phyloP scores from a whole-genome alignment of 768 basidiomycete species.

The Bullera alba region DNA sequence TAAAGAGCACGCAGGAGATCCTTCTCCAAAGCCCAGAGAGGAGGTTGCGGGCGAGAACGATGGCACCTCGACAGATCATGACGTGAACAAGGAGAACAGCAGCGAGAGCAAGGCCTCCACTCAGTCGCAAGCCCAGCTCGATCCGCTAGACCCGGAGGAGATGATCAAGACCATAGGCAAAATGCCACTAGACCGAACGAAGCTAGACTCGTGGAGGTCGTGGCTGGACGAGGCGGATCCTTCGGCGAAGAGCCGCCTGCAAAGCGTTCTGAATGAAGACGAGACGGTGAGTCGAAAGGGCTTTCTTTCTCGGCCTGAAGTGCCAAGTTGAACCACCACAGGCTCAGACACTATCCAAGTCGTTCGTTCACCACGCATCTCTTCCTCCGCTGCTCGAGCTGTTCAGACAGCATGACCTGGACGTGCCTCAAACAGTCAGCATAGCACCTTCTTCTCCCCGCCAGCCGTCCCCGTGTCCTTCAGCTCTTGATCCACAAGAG shows the following conservation, averaged over 20 bases:
- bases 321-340: constrained; percentile 10
- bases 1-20: not conserved
- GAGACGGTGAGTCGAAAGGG: constrained; percentile 13
- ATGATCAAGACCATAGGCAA: constrained; percentile 13
- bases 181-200: constrained; percentile 26
- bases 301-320: not conserved
- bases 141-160: constrained; percentile 1
- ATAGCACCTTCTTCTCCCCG: not conserved
- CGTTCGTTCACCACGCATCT: constrained; percentile 7
- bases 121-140: not conserved
- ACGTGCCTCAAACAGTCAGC: not conserved
- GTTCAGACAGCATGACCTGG: constrained; percentile 2
- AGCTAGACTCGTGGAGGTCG: constrained; percentile 26
- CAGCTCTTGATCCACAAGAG: not conserved
- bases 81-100: not conserved
- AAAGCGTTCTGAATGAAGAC: constrained; percentile 10
- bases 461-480: not conserved
- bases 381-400: constrained; percentile 5
- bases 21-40: not conserved
- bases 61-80: too few species aligned
- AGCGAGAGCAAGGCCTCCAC: not conserved
- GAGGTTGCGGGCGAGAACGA: not conserved
- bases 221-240: constrained; percentile 15
- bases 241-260: not conserved
- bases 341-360: constrained; percentile 5